phyloP scores from a whole-genome alignment of 2,329 filamentous ascomycete genomes.

The Leptoxyphium fumago region DNA sequence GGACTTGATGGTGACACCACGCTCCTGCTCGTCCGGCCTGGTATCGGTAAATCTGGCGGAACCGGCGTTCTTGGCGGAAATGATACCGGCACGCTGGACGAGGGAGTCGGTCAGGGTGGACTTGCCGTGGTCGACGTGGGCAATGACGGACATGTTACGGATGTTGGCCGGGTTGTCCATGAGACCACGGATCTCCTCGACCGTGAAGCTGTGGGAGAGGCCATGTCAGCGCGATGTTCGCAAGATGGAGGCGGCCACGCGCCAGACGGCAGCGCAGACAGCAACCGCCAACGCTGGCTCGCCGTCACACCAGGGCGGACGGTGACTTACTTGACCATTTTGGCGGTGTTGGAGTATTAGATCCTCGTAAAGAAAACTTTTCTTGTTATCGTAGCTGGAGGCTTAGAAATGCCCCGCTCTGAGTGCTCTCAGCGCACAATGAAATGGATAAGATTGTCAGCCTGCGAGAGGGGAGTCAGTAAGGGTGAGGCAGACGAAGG shows the following conservation, averaged over 20 bases:
- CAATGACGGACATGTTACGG: slow-evolving; percentile 99
- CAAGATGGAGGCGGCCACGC: not conserved
- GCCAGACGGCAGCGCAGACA: no score
- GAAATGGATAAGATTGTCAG: not conserved
- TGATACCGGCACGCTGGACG: slow-evolving; percentile 98
- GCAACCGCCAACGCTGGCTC: not conserved
- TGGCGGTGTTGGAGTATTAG: slow-evolving; percentile 53
- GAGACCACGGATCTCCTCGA: slow-evolving; percentile 63
- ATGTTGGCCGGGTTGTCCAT: slow-evolving; percentile 69
- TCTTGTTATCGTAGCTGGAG: slow-evolving; percentile 7
- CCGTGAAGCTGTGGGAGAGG: slow-evolving; percentile 66
- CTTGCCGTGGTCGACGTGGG: slow-evolving; percentile 99
- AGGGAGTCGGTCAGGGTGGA: slow-evolving; percentile 99
- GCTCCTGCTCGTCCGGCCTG: slow-evolving; percentile 93
- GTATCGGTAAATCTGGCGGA: slow-evolving; percentile 95
- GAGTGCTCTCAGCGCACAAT: slow-evolving; percentile 8
- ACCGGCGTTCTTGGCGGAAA: slow-evolving; percentile 94
- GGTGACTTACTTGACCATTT: slow-evolving; percentile 95
- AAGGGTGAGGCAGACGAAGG: not conserved
- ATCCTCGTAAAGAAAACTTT: slow-evolving; percentile 9
- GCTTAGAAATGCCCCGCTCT: slow-evolving; percentile 13
- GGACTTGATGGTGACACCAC: slow-evolving; percentile 99
- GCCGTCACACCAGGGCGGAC: not conserved
- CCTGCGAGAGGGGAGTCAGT: not conserved
- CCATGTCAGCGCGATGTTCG: slow-evolving; percentile 32